Conservation (phyloP, 2,329 filamentous ascomycete species). For the Aspergillus bombycis region DNA sequence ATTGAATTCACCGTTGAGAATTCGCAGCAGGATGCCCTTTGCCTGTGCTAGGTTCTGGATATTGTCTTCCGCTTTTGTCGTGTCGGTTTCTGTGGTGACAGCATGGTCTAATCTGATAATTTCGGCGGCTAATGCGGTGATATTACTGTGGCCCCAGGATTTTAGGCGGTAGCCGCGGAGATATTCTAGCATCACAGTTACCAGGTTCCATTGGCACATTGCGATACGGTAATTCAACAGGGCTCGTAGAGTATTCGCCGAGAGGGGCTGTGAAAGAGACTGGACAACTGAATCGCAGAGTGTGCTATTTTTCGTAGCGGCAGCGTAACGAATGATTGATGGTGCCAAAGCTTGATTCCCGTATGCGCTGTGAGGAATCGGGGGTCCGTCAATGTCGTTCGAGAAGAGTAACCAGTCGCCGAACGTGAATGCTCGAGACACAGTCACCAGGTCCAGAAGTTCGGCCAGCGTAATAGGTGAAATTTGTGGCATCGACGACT, state of each 20-base stretch:
- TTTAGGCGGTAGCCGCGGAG: slow-evolving; percentile 37
- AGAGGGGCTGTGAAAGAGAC: slow-evolving; percentile 36
- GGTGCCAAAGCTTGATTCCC: slow-evolving; percentile 52
- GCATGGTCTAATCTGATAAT: slow-evolving; percentile 44
- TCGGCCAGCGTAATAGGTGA: slow-evolving; percentile 53
- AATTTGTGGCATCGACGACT: slow-evolving; percentile 42
- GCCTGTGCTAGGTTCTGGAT: slow-evolving; percentile 28
- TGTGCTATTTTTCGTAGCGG: slow-evolving; percentile 49
- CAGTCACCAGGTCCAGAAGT: slow-evolving; percentile 55
- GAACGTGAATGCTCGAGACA: slow-evolving; percentile 51
- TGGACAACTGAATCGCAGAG: slow-evolving; percentile 35
- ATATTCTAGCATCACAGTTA: slow-evolving; percentile 35
- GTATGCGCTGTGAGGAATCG: slow-evolving; percentile 52
- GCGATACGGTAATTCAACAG: slow-evolving; percentile 39
- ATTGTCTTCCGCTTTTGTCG: slow-evolving; percentile 13
- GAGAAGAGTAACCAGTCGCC: slow-evolving; percentile 58
- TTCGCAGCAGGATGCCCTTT: slow-evolving; percentile 35
- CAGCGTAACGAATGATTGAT: slow-evolving; percentile 58
- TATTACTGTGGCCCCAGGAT: slow-evolving; percentile 43
- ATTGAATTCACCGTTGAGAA: slow-evolving; percentile 41
- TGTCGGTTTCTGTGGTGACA: slow-evolving; percentile 14
- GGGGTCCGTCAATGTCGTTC: slow-evolving; percentile 57
- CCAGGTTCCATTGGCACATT: slow-evolving; percentile 38
- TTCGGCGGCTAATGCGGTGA: slow-evolving; percentile 40
- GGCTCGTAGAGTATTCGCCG: slow-evolving; percentile 39